phyloP scores from a whole-genome alignment of 2,329 filamentous ascomycete genomes.

The Fusarium neocosmosporiellum region DNA sequence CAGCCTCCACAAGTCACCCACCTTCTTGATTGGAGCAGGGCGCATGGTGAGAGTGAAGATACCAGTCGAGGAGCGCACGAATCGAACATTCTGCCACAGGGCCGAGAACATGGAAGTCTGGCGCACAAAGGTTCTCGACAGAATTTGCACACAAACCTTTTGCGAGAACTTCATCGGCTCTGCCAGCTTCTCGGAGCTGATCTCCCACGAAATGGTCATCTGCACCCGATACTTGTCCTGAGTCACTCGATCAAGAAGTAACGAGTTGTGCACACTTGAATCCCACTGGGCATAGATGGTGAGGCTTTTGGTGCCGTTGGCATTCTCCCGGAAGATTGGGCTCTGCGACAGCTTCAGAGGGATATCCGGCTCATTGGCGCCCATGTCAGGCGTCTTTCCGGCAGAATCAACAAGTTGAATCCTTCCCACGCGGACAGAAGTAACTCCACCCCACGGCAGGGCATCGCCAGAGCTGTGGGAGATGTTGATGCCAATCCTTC shows the following conservation, averaged over 20 bases:
- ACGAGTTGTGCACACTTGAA: slow-evolving; percentile 88
- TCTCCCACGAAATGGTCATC: slow-evolving; percentile 87
- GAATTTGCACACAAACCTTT: slow-evolving; percentile 83
- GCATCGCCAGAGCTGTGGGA: slow-evolving; percentile 90
- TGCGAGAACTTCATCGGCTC: slow-evolving; percentile 89
- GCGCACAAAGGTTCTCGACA: slow-evolving; percentile 85
- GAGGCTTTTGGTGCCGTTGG: slow-evolving; percentile 89
- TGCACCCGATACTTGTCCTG: slow-evolving; percentile 94
- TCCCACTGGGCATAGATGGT: slow-evolving; percentile 96
- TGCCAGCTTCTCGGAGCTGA: slow-evolving; percentile 84
- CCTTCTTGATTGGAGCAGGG: slow-evolving; percentile 89
- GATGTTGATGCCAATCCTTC: slow-evolving; percentile 87
- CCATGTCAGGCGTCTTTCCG: slow-evolving; percentile 86
- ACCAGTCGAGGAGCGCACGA: slow-evolving; percentile 86
- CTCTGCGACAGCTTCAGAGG: slow-evolving; percentile 80
- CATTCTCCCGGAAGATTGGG: slow-evolving; percentile 84
- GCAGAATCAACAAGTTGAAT: slow-evolving; percentile 86
- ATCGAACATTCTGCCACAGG: slow-evolving; percentile 84
- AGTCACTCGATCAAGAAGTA: slow-evolving; percentile 93
- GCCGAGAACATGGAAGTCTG: slow-evolving; percentile 89
- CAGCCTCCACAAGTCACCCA: slow-evolving; percentile 95
- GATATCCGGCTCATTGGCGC: slow-evolving; percentile 77
- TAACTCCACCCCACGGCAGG: slow-evolving; percentile 88
- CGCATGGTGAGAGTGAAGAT: slow-evolving; percentile 90
- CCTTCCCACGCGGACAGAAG: slow-evolving; percentile 79